Evolutionary conservation across 2,329 filamentous ascomycete genomes (phyloP).

Genomic region (Sodiomyces alkalinus): DNA sequence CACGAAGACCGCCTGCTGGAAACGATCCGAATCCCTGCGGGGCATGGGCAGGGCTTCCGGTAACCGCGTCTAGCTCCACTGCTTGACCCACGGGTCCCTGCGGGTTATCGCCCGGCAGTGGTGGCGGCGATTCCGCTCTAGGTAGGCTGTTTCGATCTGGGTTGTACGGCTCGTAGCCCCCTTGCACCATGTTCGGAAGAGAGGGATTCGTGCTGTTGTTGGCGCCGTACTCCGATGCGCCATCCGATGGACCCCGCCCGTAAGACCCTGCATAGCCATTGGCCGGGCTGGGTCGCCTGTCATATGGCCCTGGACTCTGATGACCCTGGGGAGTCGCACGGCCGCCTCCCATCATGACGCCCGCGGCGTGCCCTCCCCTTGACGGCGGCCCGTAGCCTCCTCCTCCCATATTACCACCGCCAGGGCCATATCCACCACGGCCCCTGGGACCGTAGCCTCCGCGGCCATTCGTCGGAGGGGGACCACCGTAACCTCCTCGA

Average conservation of each 20-base stretch:
- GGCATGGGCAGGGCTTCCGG: slow-evolving; percentile 31
- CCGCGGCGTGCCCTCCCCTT: slow-evolving; percentile 3
- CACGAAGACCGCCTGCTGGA: slow-evolving; percentile 32
- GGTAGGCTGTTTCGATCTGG: slow-evolving; percentile 30
- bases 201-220: slow-evolving; percentile 19
- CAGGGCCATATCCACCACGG: slow-evolving; percentile 27
- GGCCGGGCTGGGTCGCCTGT: slow-evolving; percentile 20
- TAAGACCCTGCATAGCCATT: slow-evolving; percentile 22
- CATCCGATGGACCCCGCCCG: slow-evolving; percentile 17
- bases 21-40: slow-evolving; percentile 28
- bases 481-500: slow-evolving; percentile 26
- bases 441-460: slow-evolving; percentile 33
- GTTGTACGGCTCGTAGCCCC: slow-evolving; percentile 27
- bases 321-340: slow-evolving; percentile 5
- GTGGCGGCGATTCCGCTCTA: slow-evolving; percentile 49
- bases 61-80: slow-evolving; percentile 67
- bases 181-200: slow-evolving; percentile 19
- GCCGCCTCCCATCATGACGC: slow-evolving; percentile 21
- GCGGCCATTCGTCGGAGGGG: slow-evolving; percentile 17
- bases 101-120: slow-evolving; percentile 31
- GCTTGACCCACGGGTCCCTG: slow-evolving; percentile 41
- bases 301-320: slow-evolving; percentile 15
- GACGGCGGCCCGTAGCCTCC: slow-evolving; percentile 14
- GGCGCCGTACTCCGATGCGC: slow-evolving; percentile 20
- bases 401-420: slow-evolving; percentile 13